Evolutionary conservation across 345 rosid species (phyloP).

Genomic region (Gossypium mustelinum): DNA sequence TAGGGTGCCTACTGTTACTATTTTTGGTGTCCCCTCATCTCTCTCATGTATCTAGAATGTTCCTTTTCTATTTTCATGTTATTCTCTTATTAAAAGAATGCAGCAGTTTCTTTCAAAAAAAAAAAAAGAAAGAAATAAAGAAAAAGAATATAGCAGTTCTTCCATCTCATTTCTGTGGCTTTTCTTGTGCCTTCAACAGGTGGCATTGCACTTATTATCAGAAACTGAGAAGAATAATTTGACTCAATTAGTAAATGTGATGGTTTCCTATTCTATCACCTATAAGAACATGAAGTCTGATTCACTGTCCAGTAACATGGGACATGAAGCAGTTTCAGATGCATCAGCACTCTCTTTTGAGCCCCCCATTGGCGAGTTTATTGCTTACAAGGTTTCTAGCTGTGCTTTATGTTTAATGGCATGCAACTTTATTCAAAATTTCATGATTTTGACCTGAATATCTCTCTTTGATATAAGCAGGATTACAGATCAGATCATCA

Average conservation of each 20-base stretch:
- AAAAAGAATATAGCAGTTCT: not conserved
- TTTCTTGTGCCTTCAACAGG: conserved; percentile 40
- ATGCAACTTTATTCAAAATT: not conserved
- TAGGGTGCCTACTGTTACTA: not conserved
- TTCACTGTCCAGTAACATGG: conserved; percentile 35
- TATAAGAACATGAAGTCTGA: conserved; percentile 55
- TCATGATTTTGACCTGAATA: conserved; percentile 11
- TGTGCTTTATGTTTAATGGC: conserved; percentile 9
- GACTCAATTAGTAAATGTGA: conserved; percentile 53
- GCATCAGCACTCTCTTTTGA: conserved; percentile 55
- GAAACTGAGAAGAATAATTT: conserved; percentile 68
- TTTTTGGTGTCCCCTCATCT: not conserved
- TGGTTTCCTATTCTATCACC: conserved; percentile 72
- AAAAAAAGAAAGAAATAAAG: too few species aligned
- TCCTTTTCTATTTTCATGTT: not conserved
- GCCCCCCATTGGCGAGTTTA: conserved; percentile 68
- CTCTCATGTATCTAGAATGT: not conserved
- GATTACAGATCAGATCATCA: conserved; percentile 52
- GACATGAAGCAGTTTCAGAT: conserved; percentile 45
- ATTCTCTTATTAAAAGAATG: not conserved
- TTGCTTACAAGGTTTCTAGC: conserved; percentile 62
- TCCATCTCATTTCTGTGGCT: conserved; percentile 1
- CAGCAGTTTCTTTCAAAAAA: too few species aligned
- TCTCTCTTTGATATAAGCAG: conserved; percentile 39
- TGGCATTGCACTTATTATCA: conserved; percentile 72